Base-by-base conservation (phyloP, 768 basidiomycete species). In the Nidula microcarpa region DNA sequence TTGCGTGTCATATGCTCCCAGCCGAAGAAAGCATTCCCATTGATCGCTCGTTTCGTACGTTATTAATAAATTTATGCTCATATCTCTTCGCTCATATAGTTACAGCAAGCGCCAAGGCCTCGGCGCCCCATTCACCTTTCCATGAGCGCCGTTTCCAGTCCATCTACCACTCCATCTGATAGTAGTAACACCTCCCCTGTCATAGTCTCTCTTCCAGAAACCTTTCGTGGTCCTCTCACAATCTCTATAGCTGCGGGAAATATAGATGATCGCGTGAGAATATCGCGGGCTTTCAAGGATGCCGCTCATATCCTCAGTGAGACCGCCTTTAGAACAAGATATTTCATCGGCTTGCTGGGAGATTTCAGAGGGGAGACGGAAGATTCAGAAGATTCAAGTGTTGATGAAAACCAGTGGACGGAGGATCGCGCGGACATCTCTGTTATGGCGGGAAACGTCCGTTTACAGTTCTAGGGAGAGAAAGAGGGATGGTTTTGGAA, bases 221-320 rank as follows among this genome's bases (percentile, higher is more conserved):
- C 76, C 7, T 76, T 77, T 62, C 69, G 66, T 43, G 78, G 77
- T 0, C 69, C 73, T 2, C 59, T 75, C 14, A 70, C 67, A 0
- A 60, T 77, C 18, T 58, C 62, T 50, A 65, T 77, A 36, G 62
- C 62, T n/a, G 67, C 63, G 0, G 74, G 74, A 5, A 65, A 74
- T 54, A 62, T 76, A 18, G 72, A 70, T 39, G 61, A 56, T 8
- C 74, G 71, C 51, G 61, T 74, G 4, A 58, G 60, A 7, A 65
- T 76, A 7, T 74, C 73, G 6, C 52, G 52, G 5, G 67, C 57
- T 9, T 59, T 74, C 17, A 44, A 50, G 33, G 57, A 54, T 4
- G 55, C 62, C 17, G 63, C 67, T 30, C 68, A 64, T n/a, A 65
- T 73, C 33, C 64, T 75, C 35, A 65, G 59, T 41, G 74, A 74